phyloP scores from a whole-genome alignment of 306 rosid genomes.

The Rosa persica region DNA sequence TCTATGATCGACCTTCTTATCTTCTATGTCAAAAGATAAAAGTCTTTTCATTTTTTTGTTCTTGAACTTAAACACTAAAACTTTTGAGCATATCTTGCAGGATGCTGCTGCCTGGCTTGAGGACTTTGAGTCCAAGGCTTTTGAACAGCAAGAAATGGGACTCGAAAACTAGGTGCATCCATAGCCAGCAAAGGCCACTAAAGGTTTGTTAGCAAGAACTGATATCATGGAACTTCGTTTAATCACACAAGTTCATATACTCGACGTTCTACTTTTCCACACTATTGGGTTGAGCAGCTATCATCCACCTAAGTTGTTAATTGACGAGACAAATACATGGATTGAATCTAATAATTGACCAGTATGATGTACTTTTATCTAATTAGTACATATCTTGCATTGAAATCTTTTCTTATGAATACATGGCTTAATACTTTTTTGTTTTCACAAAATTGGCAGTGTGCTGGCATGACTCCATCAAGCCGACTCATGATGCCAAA shows the following conservation, averaged over 20 bases:
- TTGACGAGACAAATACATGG: background rate
- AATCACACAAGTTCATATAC: background rate
- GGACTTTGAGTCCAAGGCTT: constrained; percentile 96
- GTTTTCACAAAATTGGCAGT: constrained; percentile 43
- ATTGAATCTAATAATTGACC: background rate
- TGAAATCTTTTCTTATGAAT: constrained; percentile 2
- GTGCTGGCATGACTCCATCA: constrained; percentile 93
- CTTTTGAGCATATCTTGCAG: constrained; percentile 39
- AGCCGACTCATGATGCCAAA: constrained; percentile 68
- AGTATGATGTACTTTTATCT: background rate
- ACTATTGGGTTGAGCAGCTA: background rate
- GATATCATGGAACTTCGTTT: constrained; percentile 11
- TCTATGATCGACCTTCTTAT: background rate
- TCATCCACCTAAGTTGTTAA: background rate
- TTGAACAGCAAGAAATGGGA: constrained; percentile 98
- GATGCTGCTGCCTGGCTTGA: constrained; percentile 99
- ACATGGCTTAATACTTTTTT: background rate
- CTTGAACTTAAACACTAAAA: too few relatives aligned
- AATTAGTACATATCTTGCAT: background rate
- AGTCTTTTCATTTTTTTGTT: too few relatives aligned
- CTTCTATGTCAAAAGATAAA: too few relatives aligned
- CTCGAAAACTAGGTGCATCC: constrained; percentile 91
- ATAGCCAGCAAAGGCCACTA: constrained; percentile 97
- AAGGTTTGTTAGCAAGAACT: constrained; percentile 50
- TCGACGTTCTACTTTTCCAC: background rate